Evolutionary conservation across 2,329 filamentous ascomycete species (phyloP).

Genomic region (Talaromyces amestolkiae): DNA sequence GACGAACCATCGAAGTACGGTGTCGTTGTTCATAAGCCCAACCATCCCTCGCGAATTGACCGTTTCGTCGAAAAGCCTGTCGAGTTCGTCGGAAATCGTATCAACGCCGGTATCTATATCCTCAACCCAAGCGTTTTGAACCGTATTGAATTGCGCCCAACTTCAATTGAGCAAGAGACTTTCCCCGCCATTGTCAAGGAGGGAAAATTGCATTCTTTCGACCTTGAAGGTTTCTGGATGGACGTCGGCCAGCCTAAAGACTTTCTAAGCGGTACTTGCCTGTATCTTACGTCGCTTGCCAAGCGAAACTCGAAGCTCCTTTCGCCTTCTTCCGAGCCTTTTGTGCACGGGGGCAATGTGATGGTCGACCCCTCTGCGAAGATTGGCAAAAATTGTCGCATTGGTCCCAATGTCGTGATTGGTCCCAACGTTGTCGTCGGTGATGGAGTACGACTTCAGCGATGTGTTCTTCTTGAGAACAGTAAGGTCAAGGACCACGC

Average conservation of each 20-base stretch:
- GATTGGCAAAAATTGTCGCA: constrained; percentile 97
- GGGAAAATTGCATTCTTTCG: constrained; percentile 89
- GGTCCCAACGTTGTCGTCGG: constrained; percentile 89
- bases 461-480: constrained; percentile 82
- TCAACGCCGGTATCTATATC: constrained; percentile 98
- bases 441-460: constrained; percentile 89
- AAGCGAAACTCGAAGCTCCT: constrained; percentile 88
- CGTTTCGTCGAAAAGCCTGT: constrained; percentile 99
- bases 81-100: constrained; percentile 97
- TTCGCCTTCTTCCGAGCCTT: constrained; percentile 69
- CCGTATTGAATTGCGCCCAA: constrained; percentile 92
- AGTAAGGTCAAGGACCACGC: constrained; percentile 98
- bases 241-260: constrained; percentile 98
- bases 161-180: constrained; percentile 97
- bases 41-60: constrained; percentile 87
- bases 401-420: constrained; percentile 95
- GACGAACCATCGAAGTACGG: constrained; percentile 99
- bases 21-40: constrained; percentile 95
- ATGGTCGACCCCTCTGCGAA: constrained; percentile 90
- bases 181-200: constrained; percentile 93
- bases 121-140: constrained; percentile 87
- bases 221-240: constrained; percentile 99
- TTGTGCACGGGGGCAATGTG: constrained; percentile 90
- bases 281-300: constrained; percentile 88
- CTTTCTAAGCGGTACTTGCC: constrained; percentile 91